Base-by-base conservation (phyloP, 2,329 filamentous ascomycete genomes). In the Davidsoniella virescens region DNA sequence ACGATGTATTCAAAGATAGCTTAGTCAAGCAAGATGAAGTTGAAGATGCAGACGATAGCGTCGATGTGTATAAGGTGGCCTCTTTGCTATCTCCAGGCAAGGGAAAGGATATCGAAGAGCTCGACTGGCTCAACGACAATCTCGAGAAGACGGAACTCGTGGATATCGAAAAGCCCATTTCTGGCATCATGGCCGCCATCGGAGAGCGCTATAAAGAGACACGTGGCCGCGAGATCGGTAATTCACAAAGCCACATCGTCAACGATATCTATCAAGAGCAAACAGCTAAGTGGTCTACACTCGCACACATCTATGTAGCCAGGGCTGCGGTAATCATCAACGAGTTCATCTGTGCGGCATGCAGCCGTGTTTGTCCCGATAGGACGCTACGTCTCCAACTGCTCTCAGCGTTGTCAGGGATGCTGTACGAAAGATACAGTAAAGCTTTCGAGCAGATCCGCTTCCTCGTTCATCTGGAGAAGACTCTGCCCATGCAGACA, bases 201-300 rank as follows among this genome's bases (percentile, higher is more conserved):
- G 17, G 44, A 0, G 33, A 43, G 0, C 47, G 61, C 5, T 59
- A 61, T 33, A 14, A 46, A 5, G 42, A 44, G 3, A 61, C 57
- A 9, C 55, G 60, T 5, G 60, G 57, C 5, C 53, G 56, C 16
- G 59, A 62, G 0, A 56, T 63, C 0, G 52, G 54, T 2, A 55
- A 56, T 0, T 58, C 57, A 46, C 58, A 53, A n/a, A 40, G 51
- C 2, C 44, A 49, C 1, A 39, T 63, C 0, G 48, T 61, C 20
- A 49, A 56, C 0, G 53, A 47, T 20, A 58, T 58, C 0, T 59
- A 62, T 49, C 46, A 44, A 16, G 56, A 63, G 46, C 62, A 65
- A 38, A 63, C 62, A 0, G 37, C 44, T 5, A 61, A 60, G 26
- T 65, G 63, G 63, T 53, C 47, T 0, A 7, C 5, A 5, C 58